Evolutionary conservation across 2,329 filamentous ascomycete species (phyloP), one percentile per base, ranked within the genome.

Genomic region (Colletotrichum scovillei): DNA sequence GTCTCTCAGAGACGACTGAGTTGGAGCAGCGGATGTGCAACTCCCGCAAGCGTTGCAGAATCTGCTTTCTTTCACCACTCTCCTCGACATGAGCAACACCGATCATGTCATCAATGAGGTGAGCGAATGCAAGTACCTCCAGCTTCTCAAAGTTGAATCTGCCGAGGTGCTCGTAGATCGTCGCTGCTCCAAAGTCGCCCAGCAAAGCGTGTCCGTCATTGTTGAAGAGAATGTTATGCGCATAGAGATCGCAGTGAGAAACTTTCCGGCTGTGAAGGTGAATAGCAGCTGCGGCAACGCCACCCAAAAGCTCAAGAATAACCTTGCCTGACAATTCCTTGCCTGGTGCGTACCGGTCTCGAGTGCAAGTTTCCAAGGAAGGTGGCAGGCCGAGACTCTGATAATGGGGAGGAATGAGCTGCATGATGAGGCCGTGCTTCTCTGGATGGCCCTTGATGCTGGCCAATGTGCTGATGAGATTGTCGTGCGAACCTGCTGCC

Each of bases 111-210:
- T 87, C 86, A 55, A 87, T 75, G 42, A 88, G 77, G 77, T 86
- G 82, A 2, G 82, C 85, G 76, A 88, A 87, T 1, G 86, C 86
- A 52, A 86, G 79, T 6, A 87, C 83, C 75, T 88, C 86, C 56
- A 88, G 75, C 73, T 77, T 82, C 76, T 88, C 85, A 11, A 87
- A 68, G 26, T 66, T 73, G 2, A 77, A 74, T 24, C 72, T 73
- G 32, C 24, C 74, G 5, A 75, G 73, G n/a, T 69, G 76, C 53
- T 76, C 78, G 71, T 88, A 87, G 16, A 87, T 79, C 0, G 85
- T 87, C 1, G 86, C 86, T 1, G 86, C 86, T 12, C 85, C 85
- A 67, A 88, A 86, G 64, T 86, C 86, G 28, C 84, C 85, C 3
- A 88, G 79, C 14, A 88, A 76, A 4, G 86, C 85, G 74, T 87